Evolutionary conservation across 176 grass and related monocot genomes (phyloP), one percentile per base, ranked within the genome.

Genomic region (Avena sativa): DNA sequence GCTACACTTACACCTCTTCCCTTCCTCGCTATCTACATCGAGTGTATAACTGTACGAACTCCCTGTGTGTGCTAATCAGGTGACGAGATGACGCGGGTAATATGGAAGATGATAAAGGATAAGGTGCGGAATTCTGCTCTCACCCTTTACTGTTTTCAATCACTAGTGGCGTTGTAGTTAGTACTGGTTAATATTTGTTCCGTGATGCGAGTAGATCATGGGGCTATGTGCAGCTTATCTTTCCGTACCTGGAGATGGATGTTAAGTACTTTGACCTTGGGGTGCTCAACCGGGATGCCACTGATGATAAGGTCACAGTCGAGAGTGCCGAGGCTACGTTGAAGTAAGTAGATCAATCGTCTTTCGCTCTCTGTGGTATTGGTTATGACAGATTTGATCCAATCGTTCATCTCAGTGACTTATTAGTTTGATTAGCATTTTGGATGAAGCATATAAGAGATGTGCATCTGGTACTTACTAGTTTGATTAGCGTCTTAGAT

Each of bases 71-170:
- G 8, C 91, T 26, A 2, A 19, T 43, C 85, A 98, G 97, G 97
- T 17, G 97, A 98, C 92, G 97, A 98, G 86, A 98, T 98, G 97
- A 93, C 97, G 67, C 86, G 92, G 76, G 93, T 98, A 21, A 96
- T 98, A 21, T 98, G 97, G 97, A 96, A 85, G 69, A 85, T 91
- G 90, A 94, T 98, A 72, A 98, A 98, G 83, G 97, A 98, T 74
- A 98, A 98, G 92, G 97, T 96, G 63, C 55, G 68, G 4, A 60
- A 57, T 81, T 48, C 14, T 21, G 6, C 80, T 9, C 8, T 66
- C 25, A 14, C 51, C 49, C 34, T 61, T 84, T 13, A 55, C 4
- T 78, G 46, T 70, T 58, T 82, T 43, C 12, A 5, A 74, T 50
- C n/a, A 13, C 46, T 74, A 12, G 4, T 12, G 44, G 0, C 4